These are phyloP conservation scores for Eimeria falciformis DNA, from an alignment of 169 alveolate genomes.

Conservation along the genomic window DNA sequence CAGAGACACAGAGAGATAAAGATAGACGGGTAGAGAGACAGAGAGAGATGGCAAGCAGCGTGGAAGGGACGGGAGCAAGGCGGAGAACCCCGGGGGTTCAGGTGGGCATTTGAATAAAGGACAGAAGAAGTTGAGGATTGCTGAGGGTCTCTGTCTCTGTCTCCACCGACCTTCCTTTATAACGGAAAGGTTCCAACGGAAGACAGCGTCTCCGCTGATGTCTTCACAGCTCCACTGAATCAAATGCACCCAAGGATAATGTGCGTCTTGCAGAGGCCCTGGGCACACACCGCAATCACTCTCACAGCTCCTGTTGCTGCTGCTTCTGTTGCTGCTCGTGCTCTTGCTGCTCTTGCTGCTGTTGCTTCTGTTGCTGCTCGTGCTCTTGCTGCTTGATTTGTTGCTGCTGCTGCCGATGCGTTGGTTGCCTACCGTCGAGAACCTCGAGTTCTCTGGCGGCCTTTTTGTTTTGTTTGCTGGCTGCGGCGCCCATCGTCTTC, in stretches of 20 bases:
- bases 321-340: not conserved
- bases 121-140: too few species aligned
- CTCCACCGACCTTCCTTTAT: slow-evolving; percentile 70
- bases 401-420: slow-evolving; percentile 28
- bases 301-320: not conserved
- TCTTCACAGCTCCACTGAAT: slow-evolving; percentile 81
- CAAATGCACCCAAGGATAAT: slow-evolving; percentile 79
- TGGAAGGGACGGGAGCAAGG: too few species aligned
- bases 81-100: too few species aligned
- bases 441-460: slow-evolving; percentile 1
- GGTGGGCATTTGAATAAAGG: too few species aligned
- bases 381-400: slow-evolving; percentile 1
- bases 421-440: not conserved
- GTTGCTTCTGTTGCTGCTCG: slow-evolving; percentile 17
- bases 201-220: slow-evolving; percentile 70
- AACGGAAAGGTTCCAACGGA: slow-evolving; percentile 76
- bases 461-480: not conserved
- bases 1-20: not conserved
- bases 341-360: not conserved
- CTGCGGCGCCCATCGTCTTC: not conserved
- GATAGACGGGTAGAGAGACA: not conserved
- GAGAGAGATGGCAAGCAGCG: not conserved
- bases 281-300: not conserved
- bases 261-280: slow-evolving; percentile 74
- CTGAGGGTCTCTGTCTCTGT: too few species aligned